A percentile compares a stretch with the other conserved stretches of the same genome.
These are phyloP conservation scores for Pichia sp. DNA, from an alignment of 1,139 yeast genomes.

Conservation along the genomic window DNA sequence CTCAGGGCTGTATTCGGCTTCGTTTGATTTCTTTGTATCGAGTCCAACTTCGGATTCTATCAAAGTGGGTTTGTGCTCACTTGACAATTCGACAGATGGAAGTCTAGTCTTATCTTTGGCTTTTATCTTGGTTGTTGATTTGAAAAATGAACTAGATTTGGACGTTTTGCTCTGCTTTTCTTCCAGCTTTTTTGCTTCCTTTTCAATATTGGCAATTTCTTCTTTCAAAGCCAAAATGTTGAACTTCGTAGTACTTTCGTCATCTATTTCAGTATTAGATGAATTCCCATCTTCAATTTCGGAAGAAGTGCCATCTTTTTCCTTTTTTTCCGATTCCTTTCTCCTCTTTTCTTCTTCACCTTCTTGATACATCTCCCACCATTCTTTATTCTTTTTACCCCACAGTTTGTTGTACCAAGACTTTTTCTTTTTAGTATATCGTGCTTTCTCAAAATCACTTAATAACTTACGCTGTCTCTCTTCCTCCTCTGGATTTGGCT, in stretches of 20 bases:
- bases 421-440: slow-evolving; percentile 42
- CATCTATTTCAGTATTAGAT: neutral
- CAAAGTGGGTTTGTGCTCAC: too few species aligned
- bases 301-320: neutral
- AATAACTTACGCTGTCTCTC: slow-evolving; percentile 77
- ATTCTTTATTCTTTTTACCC: slow-evolving; percentile 70
- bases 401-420: slow-evolving; percentile 56
- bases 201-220: slow-evolving; percentile 41
- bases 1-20: too few species aligned
- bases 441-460: slow-evolving; percentile 79
- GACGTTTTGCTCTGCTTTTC: slow-evolving; percentile 17
- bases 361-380: slow-evolving; percentile 75
- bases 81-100: neutral
- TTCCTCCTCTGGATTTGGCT: slow-evolving; percentile 84
- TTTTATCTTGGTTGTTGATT: neutral
- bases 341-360: slow-evolving; percentile 27
- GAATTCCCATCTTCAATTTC: neutral
- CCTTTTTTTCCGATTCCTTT: slow-evolving; percentile 10
- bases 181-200: slow-evolving; percentile 16
- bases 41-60: neutral
- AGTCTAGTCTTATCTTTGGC: neutral
- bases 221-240: slow-evolving; percentile 40
- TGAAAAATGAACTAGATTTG: slow-evolving; percentile 4
- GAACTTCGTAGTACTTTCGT: slow-evolving; percentile 22
- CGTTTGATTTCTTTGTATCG: neutral